These are phyloP conservation scores for Nematodospora anomalae DNA, from an alignment of 1,139 yeast species.

Conservation along the genomic window DNA sequence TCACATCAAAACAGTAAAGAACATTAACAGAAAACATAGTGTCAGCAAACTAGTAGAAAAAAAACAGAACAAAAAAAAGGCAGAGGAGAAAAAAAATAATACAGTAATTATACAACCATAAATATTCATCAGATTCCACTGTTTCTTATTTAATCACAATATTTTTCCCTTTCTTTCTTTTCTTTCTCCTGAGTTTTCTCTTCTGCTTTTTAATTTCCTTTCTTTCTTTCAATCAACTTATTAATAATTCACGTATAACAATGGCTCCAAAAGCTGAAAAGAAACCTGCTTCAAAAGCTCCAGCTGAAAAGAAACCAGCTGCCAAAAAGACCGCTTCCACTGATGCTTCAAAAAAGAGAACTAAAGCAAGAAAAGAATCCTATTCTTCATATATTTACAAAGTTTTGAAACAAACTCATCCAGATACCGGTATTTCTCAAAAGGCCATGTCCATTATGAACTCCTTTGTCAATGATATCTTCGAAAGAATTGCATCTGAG, in stretches of 20 bases:
- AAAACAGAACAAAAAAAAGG: slow-evolving; percentile 3
- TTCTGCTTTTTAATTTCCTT: background rate
- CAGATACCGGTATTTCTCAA: slow-evolving; percentile 99
- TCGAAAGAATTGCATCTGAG: slow-evolving; percentile 94
- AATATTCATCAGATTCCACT: slow-evolving; percentile 5
- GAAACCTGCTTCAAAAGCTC: slow-evolving; percentile 99
- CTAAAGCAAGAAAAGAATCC: slow-evolving; percentile 98
- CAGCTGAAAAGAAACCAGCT: slow-evolving; percentile 94
- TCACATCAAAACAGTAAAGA: too few relatives aligned
- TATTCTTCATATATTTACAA: slow-evolving; percentile 98
- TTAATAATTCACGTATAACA: slow-evolving; percentile 19
- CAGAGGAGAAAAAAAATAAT: slow-evolving; percentile 1
- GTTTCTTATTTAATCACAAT: background rate
- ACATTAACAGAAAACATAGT: too few relatives aligned
- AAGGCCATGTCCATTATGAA: slow-evolving; percentile 99
- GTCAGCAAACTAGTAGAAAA: too few relatives aligned
- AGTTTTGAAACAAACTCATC: slow-evolving; percentile 98
- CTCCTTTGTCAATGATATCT: slow-evolving; percentile 96
- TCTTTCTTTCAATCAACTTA: slow-evolving; percentile 1
- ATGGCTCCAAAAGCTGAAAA: slow-evolving; percentile 99
- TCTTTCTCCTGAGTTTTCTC: background rate
- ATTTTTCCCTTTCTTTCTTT: background rate
- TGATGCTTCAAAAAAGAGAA: slow-evolving; percentile 87
- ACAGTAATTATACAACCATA: background rate
- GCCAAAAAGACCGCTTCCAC: slow-evolving; percentile 90